Evolutionary conservation across 2,329 filamentous ascomycete genomes (phyloP).

Genomic region (Colletotrichum euphorbiae): DNA sequence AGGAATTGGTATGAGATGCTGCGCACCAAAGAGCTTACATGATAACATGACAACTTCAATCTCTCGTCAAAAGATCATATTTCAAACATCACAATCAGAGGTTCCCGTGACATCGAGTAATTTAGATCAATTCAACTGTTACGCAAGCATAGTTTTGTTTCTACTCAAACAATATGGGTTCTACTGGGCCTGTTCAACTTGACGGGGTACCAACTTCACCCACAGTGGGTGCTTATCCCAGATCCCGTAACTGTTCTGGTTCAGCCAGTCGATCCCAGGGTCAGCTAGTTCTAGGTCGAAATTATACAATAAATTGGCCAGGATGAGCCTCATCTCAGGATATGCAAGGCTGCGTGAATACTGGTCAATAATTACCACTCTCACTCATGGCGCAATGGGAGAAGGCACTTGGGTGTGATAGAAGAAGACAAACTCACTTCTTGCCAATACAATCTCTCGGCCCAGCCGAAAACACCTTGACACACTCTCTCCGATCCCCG

Average conservation of each 20-base stretch:
- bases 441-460: conserved; percentile 63
- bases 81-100: neutral
- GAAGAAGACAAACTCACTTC: conserved; percentile 52
- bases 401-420: neutral
- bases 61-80: neutral
- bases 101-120: neutral
- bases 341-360: conserved; percentile 53
- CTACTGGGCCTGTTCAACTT: neutral
- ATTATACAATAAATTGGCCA: conserved; percentile 57
- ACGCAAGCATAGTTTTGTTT: too few species aligned
- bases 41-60: too few species aligned
- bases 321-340: conserved; percentile 61
- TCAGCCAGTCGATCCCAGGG: conserved; percentile 51
- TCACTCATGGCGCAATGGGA: neutral
- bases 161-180: too few species aligned
- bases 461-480: conserved; percentile 61
- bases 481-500: conserved; percentile 19
- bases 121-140: neutral
- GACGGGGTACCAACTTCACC: conserved; percentile 22
- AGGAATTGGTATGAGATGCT: too few species aligned
- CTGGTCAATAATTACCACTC: neutral
- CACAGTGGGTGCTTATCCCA: conserved; percentile 38
- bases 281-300: conserved; percentile 57
- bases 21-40: too few species aligned
- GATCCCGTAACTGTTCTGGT: conserved; percentile 36